Percentiles rank a stretch among this genome's conserved stretches.
These are phyloP conservation scores for Lachnellula cervina DNA, from an alignment of 2,329 filamentous ascomycete genomes.

Conservation along the genomic window DNA sequence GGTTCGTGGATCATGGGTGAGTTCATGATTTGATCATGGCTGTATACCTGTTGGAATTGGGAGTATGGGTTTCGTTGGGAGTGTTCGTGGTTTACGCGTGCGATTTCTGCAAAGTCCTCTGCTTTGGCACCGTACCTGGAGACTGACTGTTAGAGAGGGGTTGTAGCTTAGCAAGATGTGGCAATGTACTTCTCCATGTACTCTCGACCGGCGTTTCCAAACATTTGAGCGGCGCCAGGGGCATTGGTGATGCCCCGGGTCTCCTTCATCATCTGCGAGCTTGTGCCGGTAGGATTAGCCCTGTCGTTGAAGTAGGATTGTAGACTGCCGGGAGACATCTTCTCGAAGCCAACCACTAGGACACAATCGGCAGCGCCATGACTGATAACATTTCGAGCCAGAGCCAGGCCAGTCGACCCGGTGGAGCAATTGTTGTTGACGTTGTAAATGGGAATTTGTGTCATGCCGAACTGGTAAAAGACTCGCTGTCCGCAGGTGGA, in stretches of 20 bases:
- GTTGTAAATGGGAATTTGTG: slow-evolving; percentile 91
- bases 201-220: slow-evolving; percentile 88
- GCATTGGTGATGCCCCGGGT: slow-evolving; percentile 78
- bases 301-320: slow-evolving; percentile 82
- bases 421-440: slow-evolving; percentile 99
- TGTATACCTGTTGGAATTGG: slow-evolving; percentile 94
- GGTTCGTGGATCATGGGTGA: slow-evolving; percentile 77
- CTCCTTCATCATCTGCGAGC: slow-evolving; percentile 72
- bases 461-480: slow-evolving; percentile 99
- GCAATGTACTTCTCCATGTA: slow-evolving; percentile 80
- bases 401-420: slow-evolving; percentile 82
- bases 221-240: slow-evolving; percentile 85
- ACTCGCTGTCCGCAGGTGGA: slow-evolving; percentile 92
- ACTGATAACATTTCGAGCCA: slow-evolving; percentile 75
- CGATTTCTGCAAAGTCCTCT: slow-evolving; percentile 93
- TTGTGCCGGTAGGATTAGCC: slow-evolving; percentile 70
- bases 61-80: slow-evolving; percentile 91
- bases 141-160: slow-evolving; percentile 3
- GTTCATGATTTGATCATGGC: slow-evolving; percentile 72
- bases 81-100: slow-evolving; percentile 87
- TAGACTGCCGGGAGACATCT: slow-evolving; percentile 92
- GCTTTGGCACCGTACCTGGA: slow-evolving; percentile 70
- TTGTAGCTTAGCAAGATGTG: slow-evolving; percentile 3
- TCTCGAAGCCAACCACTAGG: slow-evolving; percentile 92
- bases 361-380: slow-evolving; percentile 82